phyloP scores from a whole-genome alignment of 2,329 filamentous ascomycete genomes.

The Ilyonectria destructans region DNA sequence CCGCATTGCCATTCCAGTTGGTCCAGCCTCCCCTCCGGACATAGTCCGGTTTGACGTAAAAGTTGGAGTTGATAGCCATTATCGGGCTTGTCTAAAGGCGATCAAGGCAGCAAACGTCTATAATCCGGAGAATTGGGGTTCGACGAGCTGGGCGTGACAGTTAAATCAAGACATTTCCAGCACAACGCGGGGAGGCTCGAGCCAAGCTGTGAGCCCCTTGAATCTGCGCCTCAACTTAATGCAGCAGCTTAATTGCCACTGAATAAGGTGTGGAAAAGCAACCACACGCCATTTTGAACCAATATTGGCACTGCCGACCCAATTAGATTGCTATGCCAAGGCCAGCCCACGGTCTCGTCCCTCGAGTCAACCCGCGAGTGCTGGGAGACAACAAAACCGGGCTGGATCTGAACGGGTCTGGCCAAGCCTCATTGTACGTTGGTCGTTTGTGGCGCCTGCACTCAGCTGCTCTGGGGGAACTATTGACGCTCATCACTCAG shows the following conservation, averaged over 20 bases:
- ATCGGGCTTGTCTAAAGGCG: background rate
- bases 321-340: no score
- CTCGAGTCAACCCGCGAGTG: background rate
- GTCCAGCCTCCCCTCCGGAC: conserved; percentile 11
- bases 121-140: background rate
- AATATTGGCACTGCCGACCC: background rate
- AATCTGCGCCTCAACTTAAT: no score
- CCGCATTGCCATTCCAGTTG: conserved; percentile 5
- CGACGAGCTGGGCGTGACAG: background rate
- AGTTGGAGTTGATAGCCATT: background rate
- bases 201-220: no score
- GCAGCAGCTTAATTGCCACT: no score
- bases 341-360: background rate
- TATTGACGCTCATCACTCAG: background rate
- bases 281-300: background rate
- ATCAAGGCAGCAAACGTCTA: background rate
- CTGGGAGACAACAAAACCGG: background rate
- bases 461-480: background rate
- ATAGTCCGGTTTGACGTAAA: background rate
- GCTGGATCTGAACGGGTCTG: background rate
- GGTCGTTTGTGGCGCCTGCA: no score
- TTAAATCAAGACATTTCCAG: background rate
- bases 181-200: no score
- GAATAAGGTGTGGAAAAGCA: background rate
- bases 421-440: background rate